These are phyloP conservation scores for Artemisia tridentata DNA, from an alignment of 129 eudicot genomes.

Conservation along the genomic window DNA sequence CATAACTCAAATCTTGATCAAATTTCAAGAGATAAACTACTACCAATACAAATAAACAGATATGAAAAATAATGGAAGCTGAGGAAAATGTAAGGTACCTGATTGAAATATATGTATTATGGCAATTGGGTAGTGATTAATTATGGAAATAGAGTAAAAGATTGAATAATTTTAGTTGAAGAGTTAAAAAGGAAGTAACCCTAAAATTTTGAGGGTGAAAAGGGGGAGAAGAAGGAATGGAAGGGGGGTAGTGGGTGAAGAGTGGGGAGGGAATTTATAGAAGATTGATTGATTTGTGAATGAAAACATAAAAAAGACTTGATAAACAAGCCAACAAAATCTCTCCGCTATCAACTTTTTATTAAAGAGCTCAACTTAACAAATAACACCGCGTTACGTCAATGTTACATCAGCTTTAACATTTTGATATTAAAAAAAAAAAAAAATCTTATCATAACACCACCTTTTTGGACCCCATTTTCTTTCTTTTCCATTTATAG, in stretches of 20 bases:
- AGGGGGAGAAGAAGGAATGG: conserved; percentile 11
- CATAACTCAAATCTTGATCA: not conserved
- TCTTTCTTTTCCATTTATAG: too few species aligned
- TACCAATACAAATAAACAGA: not conserved
- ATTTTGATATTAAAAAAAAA: too few species aligned
- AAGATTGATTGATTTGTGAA: conserved; percentile 30
- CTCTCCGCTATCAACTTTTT: too few species aligned
- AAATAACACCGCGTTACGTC: too few species aligned
- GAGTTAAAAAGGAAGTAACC: conserved; percentile 7
- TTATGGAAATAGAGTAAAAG: conserved; percentile 1
- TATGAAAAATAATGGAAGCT: conserved; percentile 8
- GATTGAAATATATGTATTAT: conserved; percentile 12
- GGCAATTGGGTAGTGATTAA: conserved; percentile 9
- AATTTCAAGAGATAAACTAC: too few species aligned
- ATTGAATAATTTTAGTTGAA: not conserved
- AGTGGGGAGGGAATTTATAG: conserved; percentile 46
- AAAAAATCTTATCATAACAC: too few species aligned
- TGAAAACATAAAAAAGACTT: not conserved
- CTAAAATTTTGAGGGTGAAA: conserved; percentile 28
- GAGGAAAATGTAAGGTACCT: conserved; percentile 9
- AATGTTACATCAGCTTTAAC: too few species aligned
- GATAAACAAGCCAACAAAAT: too few species aligned
- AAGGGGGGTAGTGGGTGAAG: conserved; percentile 19
- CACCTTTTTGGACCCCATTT: too few species aligned
- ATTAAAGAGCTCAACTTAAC: too few species aligned